Base-by-base conservation (phyloP, 192 early-diverging fungal genomes). In the Haplosporangium gracile region DNA sequence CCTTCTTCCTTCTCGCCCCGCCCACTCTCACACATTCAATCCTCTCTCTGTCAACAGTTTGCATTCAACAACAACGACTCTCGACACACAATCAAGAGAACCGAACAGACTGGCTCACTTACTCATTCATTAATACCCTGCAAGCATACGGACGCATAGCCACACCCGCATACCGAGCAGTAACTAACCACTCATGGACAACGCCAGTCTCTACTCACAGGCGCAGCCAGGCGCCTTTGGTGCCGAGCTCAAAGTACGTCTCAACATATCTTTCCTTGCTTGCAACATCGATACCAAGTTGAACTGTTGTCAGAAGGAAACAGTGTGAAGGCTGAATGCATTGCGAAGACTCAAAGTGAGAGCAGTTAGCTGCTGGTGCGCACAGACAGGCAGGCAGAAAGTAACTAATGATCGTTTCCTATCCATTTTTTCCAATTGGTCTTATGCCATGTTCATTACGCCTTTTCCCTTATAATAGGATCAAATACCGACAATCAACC, bases 401-500 rank as follows among this genome's bases (percentile, higher is more conserved):
- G 11, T 4, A 0, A 34, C 60, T 26, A 11, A 65, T 29, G 26
- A 34, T 65, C 29, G 60, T 65, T 65, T 55, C 4, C 22, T 55
- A 20, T 24, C 22, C 22, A 18, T 55, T 26, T 57, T 11, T n/a
- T 26, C 7, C 29, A 11, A 63, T 63, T 32, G 26, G 60, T 29
- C 11, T 65, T 26, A 29, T 32, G 29, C 60, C 60, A 34, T 32
- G 13, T 32, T 32, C 60, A 29, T 29, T 26, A 63, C 6, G 29
- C 0, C 26, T 20, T 32, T 0, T 2, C 26, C 4, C 9, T 68
- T 24, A 38, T 65, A 39, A 42, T 70, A 92, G 92, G 90, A 93
- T 74, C 92, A 93, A 81, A 84, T 91, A 18, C 89, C 92, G 10
- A 43, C 81, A 20, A 91, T 93, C 71, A 83, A 88, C 45, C 88